Conservation (phyloP, 805 yeast genomes). For the Metschnikowia dekortorum region DNA sequence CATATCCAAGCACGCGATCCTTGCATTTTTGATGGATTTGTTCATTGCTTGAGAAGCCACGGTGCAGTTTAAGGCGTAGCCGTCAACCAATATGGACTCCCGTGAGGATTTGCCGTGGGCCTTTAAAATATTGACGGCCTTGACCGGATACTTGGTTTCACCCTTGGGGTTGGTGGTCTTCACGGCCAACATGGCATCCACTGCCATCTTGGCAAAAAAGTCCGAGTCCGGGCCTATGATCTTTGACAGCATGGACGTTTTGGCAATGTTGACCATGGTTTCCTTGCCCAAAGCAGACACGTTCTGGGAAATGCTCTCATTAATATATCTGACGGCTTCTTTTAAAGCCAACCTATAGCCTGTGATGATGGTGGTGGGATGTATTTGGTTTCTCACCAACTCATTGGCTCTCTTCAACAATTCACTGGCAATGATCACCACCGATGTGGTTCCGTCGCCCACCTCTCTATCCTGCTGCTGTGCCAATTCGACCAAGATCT, state of each 20-base stretch:
- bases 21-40: slow-evolving; percentile 63
- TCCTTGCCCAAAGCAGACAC: slow-evolving; percentile 81
- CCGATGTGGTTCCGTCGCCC: slow-evolving; percentile 98
- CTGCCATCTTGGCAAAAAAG: slow-evolving; percentile 85
- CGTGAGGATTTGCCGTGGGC: slow-evolving; percentile 93
- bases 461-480: slow-evolving; percentile 99
- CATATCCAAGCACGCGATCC: slow-evolving; percentile 84
- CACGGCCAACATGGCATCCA: slow-evolving; percentile 92
- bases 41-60: slow-evolving; percentile 97
- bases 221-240: slow-evolving; percentile 92
- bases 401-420: slow-evolving; percentile 89
- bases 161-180: slow-evolving; percentile 86
- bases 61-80: slow-evolving; percentile 95
- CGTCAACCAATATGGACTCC: slow-evolving; percentile 84
- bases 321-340: slow-evolving; percentile 84
- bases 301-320: slow-evolving; percentile 75
- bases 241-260: slow-evolving; percentile 95
- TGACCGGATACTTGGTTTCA: slow-evolving; percentile 89
- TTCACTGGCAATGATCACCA: slow-evolving; percentile 93
- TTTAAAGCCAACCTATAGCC: slow-evolving; percentile 92
- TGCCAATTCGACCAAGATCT: slow-evolving; percentile 92
- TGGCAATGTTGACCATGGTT: slow-evolving; percentile 84
- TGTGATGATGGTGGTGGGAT: slow-evolving; percentile 96
- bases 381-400: slow-evolving; percentile 86
- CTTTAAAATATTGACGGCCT: slow-evolving; percentile 92